Percentiles rank a stretch among this genome's conserved stretches.
Evolutionary conservation across 257 asterid species (phyloP).

Genomic region (Lantana camara): DNA sequence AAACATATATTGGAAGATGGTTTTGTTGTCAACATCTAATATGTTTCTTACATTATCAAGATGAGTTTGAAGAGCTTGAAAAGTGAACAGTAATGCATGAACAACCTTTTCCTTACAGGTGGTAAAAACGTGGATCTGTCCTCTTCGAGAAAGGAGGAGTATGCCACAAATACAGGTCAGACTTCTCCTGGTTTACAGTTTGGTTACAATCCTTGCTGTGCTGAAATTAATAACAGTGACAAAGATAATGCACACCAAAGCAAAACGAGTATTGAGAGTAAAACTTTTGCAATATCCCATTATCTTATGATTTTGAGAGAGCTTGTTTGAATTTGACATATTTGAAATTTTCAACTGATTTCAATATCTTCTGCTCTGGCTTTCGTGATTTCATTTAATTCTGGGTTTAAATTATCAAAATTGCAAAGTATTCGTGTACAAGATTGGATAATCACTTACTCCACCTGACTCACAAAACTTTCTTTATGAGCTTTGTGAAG

Average conservation of each 20-base stretch:
- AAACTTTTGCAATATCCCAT: conserved; percentile 1
- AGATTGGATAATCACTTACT: neutral
- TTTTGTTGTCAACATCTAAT: neutral
- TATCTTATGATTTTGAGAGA: neutral
- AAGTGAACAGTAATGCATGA: neutral
- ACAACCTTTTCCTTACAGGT: neutral
- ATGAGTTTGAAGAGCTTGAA: neutral
- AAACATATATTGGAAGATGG: neutral
- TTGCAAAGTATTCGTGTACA: neutral
- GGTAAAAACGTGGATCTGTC: neutral
- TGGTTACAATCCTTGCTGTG: conserved; percentile 9
- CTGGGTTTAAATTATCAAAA: neutral
- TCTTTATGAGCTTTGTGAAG: neutral
- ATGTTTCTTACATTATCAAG: neutral
- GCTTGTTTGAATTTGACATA: neutral
- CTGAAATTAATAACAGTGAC: conserved; percentile 1
- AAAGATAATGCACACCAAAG: neutral
- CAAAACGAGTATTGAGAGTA: conserved; percentile 5
- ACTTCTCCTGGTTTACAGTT: conserved; percentile 13
- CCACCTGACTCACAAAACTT: neutral
- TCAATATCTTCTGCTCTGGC: neutral
- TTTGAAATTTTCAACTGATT: neutral
- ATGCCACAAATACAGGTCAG: neutral
- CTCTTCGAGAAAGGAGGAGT: neutral
- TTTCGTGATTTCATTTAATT: neutral